phyloP scores from a whole-genome alignment of 805 yeast genomes.

The Metahyphopichia silvanorum region DNA sequence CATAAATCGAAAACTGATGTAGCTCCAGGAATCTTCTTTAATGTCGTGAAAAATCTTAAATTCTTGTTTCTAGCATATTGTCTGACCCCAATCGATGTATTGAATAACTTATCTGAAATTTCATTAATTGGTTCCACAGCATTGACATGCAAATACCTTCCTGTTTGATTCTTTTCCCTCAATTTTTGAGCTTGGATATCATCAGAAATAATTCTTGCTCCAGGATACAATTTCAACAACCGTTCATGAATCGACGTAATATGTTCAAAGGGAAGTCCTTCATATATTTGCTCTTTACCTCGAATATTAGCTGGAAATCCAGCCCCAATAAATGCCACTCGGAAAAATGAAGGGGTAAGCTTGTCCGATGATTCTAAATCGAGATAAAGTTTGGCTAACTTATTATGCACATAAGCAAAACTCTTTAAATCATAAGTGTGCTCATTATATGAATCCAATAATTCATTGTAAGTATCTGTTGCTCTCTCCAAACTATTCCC shows the following conservation, averaged over 20 bases:
- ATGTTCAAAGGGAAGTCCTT: slow-evolving; percentile 86
- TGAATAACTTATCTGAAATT: slow-evolving; percentile 42
- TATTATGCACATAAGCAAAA: slow-evolving; percentile 65
- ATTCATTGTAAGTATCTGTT: slow-evolving; percentile 70
- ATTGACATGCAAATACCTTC: slow-evolving; percentile 69
- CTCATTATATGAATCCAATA: slow-evolving; percentile 69
- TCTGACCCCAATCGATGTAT: slow-evolving; percentile 59
- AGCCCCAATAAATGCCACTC: slow-evolving; percentile 75
- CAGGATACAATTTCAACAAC: slow-evolving; percentile 71
- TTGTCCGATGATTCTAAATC: slow-evolving; percentile 69
- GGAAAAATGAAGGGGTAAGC: slow-evolving; percentile 72
- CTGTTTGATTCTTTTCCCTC: slow-evolving; percentile 53
- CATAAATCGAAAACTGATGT: slow-evolving; percentile 71
- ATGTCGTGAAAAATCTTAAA: slow-evolving; percentile 63
- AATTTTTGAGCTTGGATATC: slow-evolving; percentile 56
- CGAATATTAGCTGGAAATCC: slow-evolving; percentile 81
- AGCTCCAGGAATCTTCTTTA: slow-evolving; percentile 71
- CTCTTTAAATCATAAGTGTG: slow-evolving; percentile 75
- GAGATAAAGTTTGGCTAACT: slow-evolving; percentile 64
- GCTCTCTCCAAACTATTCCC: slow-evolving; percentile 82
- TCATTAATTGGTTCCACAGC: slow-evolving; percentile 69
- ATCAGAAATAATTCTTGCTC: slow-evolving; percentile 65
- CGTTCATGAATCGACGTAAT: slow-evolving; percentile 79
- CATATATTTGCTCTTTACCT: slow-evolving; percentile 75
- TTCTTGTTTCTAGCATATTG: slow-evolving; percentile 75